Percentiles rank a stretch among this genome's conserved stretches.
These are phyloP conservation scores for Hypoxylon lenormandii DNA, from an alignment of 495 filamentous ascomycete species.

Conservation along the genomic window DNA sequence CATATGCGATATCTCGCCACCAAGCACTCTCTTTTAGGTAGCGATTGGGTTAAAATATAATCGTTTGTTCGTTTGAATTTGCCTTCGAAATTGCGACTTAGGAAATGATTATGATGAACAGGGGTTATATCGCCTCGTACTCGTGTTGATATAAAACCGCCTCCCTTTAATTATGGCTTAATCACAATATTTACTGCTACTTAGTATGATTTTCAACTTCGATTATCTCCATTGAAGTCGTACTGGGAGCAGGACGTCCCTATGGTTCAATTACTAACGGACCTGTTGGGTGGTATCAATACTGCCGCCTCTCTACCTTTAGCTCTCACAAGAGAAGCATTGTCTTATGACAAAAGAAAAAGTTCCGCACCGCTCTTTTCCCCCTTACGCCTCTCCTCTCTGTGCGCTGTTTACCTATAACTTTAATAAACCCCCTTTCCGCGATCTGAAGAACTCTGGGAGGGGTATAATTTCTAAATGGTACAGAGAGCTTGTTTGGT, in stretches of 20 bases:
- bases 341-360: conserved; percentile 27
- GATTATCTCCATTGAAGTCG: conserved; percentile 30
- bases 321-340: conserved; percentile 9
- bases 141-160: no score
- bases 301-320: conserved; percentile 23
- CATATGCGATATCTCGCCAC: neutral
- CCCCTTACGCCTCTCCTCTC: neutral
- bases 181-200: neutral
- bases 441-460: conserved; percentile 27
- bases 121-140: no score
- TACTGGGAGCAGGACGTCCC: conserved; percentile 7
- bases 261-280: conserved; percentile 25
- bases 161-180: no score
- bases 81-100: neutral
- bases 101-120: neutral
- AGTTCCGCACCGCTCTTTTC: conserved; percentile 4
- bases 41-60: neutral
- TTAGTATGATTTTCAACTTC: conserved; percentile 6
- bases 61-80: neutral
- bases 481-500: conserved; percentile 24
- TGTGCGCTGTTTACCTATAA: conserved; percentile 3
- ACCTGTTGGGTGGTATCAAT: conserved; percentile 24
- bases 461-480: conserved; percentile 42
- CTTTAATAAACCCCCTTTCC: conserved; percentile 21
- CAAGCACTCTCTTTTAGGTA: neutral